Base-by-base conservation (phyloP, 345 rosid species). In the Salix udensis region DNA sequence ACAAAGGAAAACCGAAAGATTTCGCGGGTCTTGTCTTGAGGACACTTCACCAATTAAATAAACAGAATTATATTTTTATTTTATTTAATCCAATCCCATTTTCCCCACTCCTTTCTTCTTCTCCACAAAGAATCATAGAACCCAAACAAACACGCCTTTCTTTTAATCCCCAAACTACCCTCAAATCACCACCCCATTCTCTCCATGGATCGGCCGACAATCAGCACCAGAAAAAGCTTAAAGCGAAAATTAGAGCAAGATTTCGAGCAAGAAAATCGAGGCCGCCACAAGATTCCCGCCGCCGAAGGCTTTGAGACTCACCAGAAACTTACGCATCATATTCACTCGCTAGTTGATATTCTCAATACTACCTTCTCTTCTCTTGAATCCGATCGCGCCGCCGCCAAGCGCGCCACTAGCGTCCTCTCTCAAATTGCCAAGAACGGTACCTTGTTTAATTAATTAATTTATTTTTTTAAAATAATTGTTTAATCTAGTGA, bases 161-260 rank as follows among this genome's bases (percentile, higher is more conserved):
- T 24, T 52, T 36, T 50, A 23, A n/a, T 77, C 23, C 80, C 79
- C 65, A 74, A 67, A 76, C 46, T 65, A 21, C 62, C 76, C 67
- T 26, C 65, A 40, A 44, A 0, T 36, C 67, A 21, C 46, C n/a
- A 14, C 53, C 70, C 62, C 9, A 2, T 21, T 26, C 39, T n/a
- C 74, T 13, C 36, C 15, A 88, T 90, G 94, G 89, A 86, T 78
- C 85, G 79, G 52, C 87, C 73, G 78, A 81, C 77, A 48, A 58
- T 82, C 66, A 55, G 85, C 61, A 50, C 79, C 19, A 79, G 80
- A 13, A 78, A 86, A 60, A 84, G 86, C 84, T 82, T 86, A 91
- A 92, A 86, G 83, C 79, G 91, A 60, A 90, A 88, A 81, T 84
- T 86, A 12, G 82, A 82, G 73, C 83, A 66, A 28, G 88, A 89